Percentiles rank a stretch among this genome's conserved stretches.
phyloP scores from a whole-genome alignment of 306 rosid genomes.

The Fagus sylvatica region DNA sequence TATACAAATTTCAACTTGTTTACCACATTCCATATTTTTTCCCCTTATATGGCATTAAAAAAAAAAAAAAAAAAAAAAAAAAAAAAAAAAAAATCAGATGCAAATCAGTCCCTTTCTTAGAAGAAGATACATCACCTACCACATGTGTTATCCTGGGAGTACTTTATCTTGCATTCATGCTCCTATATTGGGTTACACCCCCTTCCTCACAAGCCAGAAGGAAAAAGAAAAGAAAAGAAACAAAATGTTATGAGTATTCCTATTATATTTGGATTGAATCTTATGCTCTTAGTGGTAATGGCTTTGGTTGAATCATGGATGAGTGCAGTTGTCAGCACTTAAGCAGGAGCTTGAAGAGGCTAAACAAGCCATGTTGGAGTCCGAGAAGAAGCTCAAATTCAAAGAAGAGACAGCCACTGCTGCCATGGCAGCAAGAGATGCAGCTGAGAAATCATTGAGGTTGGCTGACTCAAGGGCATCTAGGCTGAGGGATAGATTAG shows the following conservation, averaged over 20 bases:
- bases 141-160: not conserved
- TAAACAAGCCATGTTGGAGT: conserved; percentile 72
- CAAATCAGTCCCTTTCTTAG: not conserved
- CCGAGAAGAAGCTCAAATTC: conserved; percentile 82
- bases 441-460: conserved; percentile 90
- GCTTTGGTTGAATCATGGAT: conserved; percentile 22
- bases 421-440: conserved; percentile 99
- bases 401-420: conserved; percentile 96
- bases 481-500: conserved; percentile 86
- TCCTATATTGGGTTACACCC: not conserved
- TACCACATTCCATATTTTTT: not conserved
- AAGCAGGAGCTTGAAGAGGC: conserved; percentile 92
- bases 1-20: not conserved
- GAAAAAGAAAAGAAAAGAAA: not conserved
- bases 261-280: not conserved
- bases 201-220: no score
- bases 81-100: not conserved
- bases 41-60: no score
- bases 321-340: conserved; percentile 69
- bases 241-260: not conserved
- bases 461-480: conserved; percentile 88
- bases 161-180: not conserved
- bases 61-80: not conserved
- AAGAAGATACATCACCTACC: not conserved
- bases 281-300: conserved; percentile 11